Conservation (phyloP, 768 basidiomycete species). For the Tricholoma flavovirens region DNA sequence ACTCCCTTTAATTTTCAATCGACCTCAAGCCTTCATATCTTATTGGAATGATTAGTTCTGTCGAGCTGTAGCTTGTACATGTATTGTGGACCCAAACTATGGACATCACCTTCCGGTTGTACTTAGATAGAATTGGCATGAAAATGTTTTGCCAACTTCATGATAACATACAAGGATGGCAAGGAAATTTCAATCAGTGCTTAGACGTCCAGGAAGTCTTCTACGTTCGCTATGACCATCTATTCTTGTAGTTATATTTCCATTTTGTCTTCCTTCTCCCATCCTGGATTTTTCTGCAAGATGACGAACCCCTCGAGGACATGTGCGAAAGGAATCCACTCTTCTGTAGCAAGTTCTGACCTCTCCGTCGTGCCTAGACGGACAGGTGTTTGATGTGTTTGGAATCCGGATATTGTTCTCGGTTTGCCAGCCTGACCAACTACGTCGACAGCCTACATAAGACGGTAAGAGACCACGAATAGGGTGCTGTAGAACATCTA, state of each 20-base stretch:
- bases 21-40: neutral
- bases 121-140: too few species aligned
- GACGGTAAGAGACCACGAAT: neutral
- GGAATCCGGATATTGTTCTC: conserved; percentile 94
- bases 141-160: too few species aligned
- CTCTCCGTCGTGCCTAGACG: conserved; percentile 91
- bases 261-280: conserved; percentile 83
- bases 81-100: neutral
- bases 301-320: conserved; percentile 93
- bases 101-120: neutral
- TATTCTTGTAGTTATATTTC: conserved; percentile 56
- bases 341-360: conserved; percentile 94
- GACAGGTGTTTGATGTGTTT: conserved; percentile 96
- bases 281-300: conserved; percentile 87
- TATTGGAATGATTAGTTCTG: neutral
- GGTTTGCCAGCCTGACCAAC: conserved; percentile 98
- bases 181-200: neutral
- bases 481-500: neutral
- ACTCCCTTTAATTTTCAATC: neutral
- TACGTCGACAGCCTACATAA: conserved; percentile 81
- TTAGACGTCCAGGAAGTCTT: neutral
- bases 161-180: too few species aligned
- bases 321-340: conserved; percentile 85
- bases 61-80: neutral
- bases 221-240: conserved; percentile 1